Conservation (phyloP, 1,139 yeast genomes). For the Taphrina flavorubra region DNA sequence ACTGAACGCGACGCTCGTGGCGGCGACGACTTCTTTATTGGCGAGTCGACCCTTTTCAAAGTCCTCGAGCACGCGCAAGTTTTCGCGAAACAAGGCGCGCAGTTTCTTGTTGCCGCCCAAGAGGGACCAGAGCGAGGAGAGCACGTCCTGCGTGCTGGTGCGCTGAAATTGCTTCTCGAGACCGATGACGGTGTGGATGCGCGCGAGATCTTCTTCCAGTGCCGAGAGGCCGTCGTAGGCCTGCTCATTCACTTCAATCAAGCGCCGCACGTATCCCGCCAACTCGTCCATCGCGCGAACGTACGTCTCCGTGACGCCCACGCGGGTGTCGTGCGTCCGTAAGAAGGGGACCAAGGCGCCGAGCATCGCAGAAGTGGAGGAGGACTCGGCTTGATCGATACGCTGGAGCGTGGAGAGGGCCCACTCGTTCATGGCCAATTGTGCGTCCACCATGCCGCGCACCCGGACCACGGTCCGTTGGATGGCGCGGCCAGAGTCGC, state of each 20-base stretch:
- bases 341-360: conserved; percentile 29
- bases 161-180: conserved; percentile 32
- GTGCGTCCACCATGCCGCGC: conserved; percentile 29
- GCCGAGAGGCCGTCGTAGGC: conserved; percentile 19
- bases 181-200: conserved; percentile 25
- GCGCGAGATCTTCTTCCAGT: conserved; percentile 32
- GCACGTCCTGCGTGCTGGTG: conserved; percentile 17
- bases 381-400: conserved; percentile 5
- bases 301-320: conserved; percentile 28
- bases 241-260: conserved; percentile 24
- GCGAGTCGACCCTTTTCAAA: conserved; percentile 24
- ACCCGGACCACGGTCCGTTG: conserved; percentile 35
- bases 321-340: conserved; percentile 16
- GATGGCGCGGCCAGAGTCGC: conserved; percentile 28
- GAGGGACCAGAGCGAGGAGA: conserved; percentile 31
- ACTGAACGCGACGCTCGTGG: conserved; percentile 31
- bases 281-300: conserved; percentile 35
- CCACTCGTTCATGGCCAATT: conserved; percentile 38
- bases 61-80: conserved; percentile 17
- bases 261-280: conserved; percentile 17
- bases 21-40: conserved; percentile 31
- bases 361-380: conserved; percentile 12
- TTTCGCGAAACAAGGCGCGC: conserved; percentile 17
- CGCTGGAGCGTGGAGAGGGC: conserved; percentile 28
- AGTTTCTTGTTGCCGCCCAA: conserved; percentile 29